Base-by-base conservation (phyloP, 805 yeast species). In the Ogataea allantospora region DNA sequence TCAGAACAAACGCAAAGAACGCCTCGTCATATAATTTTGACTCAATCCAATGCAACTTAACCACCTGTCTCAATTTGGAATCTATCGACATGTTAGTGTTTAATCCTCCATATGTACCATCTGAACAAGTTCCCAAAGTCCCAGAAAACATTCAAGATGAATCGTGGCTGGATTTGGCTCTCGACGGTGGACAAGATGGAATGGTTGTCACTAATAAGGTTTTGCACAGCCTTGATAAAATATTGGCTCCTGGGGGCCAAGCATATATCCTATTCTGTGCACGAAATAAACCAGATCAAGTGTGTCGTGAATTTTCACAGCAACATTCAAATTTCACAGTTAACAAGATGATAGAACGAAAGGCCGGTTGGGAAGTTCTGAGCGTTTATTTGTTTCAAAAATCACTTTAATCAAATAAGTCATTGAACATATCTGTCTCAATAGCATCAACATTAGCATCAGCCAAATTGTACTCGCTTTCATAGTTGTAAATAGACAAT, bases 41-140 rank as follows among this genome's bases (percentile, higher is more conserved):
- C 25, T 47, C 68, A 0, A 38, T 82, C 1, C 85, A 83, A 42
- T 71, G 79, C 56, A 75, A 75, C 51, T 61, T 88, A 20, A 72
- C 83, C 0, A 50, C 70, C 7, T 68, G 77, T 2, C 45, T 88
- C 7, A 57, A 73, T 9, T 53, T 54, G 0, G 49, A 68, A 2
- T 34, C 63, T 4, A 70, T 88, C 2, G 98, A 93, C 53, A 40
- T 91, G 1, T 64, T 93, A 15, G 68, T 93, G 1, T 93, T 93
- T 63, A 93, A 93, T 54, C 99, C 99, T 0, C 99, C 99, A 0
- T 93, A 93, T 56, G 99, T 93, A 1, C 99, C 99, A 0, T 86
- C 91, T 1, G 88, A 80, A 42, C 55, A 53, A 0, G 83, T 87
- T 0, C 97, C 98, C 0, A 54, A 46, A 0, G 48, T 74, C 1